Evolutionary conservation across 2,329 filamentous ascomycete genomes (phyloP).

Genomic region (Botryotinia globosa): DNA sequence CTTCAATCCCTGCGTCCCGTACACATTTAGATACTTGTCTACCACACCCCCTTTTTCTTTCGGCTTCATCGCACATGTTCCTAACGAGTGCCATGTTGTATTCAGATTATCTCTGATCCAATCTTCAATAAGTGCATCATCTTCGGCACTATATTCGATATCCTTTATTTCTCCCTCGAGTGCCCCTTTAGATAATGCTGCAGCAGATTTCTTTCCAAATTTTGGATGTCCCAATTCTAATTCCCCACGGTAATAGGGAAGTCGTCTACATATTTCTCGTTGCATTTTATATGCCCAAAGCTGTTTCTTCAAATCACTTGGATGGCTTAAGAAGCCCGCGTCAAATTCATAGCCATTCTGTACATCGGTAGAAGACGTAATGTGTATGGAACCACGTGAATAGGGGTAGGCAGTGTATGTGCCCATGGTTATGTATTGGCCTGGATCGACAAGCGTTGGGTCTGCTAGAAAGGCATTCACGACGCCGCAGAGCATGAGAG

Average conservation of each 20-base stretch:
- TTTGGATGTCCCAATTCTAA: constrained; percentile 44
- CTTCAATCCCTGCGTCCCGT: constrained; percentile 43
- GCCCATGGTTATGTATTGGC: constrained; percentile 52
- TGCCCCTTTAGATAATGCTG: constrained; percentile 35
- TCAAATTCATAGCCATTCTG: constrained; percentile 53
- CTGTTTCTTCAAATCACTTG: constrained; percentile 56
- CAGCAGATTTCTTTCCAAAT: constrained; percentile 45
- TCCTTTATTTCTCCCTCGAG: constrained; percentile 37
- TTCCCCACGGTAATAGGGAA: constrained; percentile 51
- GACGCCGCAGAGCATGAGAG: constrained; percentile 52
- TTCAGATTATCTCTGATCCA: constrained; percentile 43
- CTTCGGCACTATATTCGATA: constrained; percentile 40
- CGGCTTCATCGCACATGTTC: constrained; percentile 43
- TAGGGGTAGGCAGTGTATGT: constrained; percentile 59
- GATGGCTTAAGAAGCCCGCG: constrained; percentile 54
- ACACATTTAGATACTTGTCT: constrained; percentile 41
- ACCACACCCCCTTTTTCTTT: constrained; percentile 42
- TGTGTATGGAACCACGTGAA: constrained; percentile 60
- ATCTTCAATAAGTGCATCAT: constrained; percentile 43
- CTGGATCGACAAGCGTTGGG: constrained; percentile 39
- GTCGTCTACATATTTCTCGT: constrained; percentile 59
- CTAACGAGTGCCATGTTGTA: constrained; percentile 44
- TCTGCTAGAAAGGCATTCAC: constrained; percentile 47
- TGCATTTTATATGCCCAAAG: constrained; percentile 63
- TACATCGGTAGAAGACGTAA: constrained; percentile 45